Evolutionary conservation across 2,329 filamentous ascomycete genomes (phyloP).

Genomic region (Mycosphaerella sp.): DNA sequence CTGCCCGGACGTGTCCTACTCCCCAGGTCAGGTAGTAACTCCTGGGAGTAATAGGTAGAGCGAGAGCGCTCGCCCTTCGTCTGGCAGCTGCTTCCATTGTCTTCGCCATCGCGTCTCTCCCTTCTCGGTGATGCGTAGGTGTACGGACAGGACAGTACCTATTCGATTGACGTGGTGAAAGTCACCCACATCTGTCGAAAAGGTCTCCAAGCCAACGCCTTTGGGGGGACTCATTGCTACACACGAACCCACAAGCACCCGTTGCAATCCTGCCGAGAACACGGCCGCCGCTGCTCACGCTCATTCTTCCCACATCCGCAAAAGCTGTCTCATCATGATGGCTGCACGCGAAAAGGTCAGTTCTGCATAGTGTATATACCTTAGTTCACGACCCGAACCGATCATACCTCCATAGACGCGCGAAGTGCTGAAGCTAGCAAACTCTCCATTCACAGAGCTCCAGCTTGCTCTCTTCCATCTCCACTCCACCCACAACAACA

Average conservation of each 20-base stretch:
- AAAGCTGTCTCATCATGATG: conserved; percentile 6
- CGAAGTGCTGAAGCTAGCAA: not conserved
- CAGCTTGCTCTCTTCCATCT: not conserved
- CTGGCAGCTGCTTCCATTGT: too few species aligned
- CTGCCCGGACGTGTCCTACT: too few species aligned
- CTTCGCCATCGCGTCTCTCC: too few species aligned
- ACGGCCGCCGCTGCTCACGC: not conserved
- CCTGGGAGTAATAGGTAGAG: too few species aligned
- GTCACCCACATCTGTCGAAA: not conserved
- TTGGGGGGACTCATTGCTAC: conserved; percentile 3
- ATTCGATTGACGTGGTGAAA: not conserved
- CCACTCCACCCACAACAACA: not conserved
- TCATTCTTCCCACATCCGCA: conserved; percentile 1
- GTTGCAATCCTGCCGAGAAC: not conserved
- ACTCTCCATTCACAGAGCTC: not conserved
- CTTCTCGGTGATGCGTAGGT: too few species aligned
- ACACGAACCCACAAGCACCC: not conserved
- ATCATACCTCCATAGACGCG: too few species aligned
- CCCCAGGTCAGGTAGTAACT: too few species aligned
- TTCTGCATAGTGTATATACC: not conserved
- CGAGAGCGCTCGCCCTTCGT: too few species aligned
- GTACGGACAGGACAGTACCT: too few species aligned
- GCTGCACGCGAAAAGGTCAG: conserved; percentile 22
- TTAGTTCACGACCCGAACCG: too few species aligned
- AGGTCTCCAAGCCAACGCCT: not conserved